Base-by-base conservation (phyloP, 2,329 filamentous ascomycete species). In the Pleurostoma richardsiae region DNA sequence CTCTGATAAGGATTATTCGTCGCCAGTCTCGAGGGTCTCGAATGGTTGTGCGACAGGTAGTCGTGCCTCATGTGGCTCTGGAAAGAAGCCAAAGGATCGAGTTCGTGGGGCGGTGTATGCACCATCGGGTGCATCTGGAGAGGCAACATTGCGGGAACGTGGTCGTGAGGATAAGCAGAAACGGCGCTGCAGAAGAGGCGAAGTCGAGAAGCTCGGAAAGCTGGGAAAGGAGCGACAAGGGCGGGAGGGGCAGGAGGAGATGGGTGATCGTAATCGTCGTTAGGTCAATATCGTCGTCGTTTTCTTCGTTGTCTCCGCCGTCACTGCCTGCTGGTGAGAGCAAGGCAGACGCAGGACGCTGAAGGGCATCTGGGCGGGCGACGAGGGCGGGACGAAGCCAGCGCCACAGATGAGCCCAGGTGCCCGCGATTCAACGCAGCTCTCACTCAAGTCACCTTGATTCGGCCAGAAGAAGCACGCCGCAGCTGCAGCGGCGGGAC, bases 41-140 rank as follows among this genome's bases (percentile, higher is more conserved):
- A 49, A 26, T 55, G 58, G 42, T 54, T 48, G 44, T 59, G 56
- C 11, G 57, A 52, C 33, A 55, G 41, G 40, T 61, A 56, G 11
- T 61, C 59, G 42, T n/a, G 8, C n/a, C 55, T 59, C 41, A 59
- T 52, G 30, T 62, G 59, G 19, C 52, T 52, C 29, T 63, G 55
- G 45, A 60, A 54, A 31, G 57, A 51, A 40, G 58, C 58, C 44
- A 64, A 59, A 41, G 63, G 54, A 50, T 72, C 67, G 55, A 68
- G 60, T 19, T 19, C 19, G 49, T 66, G 67, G 47, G 65, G 62
- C 49, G 66, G 64, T 41, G 66, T 63, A 48, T 69, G 73, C 71
- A 75, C 72, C 70, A 68, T 67, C 55, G 54, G 73, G 69, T 74
- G 71, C 68, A 69, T 71, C 59, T 79, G 76, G 52, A 73, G 65